phyloP scores from a whole-genome alignment of 345 rosid species.

The Bruguiera sexangula region DNA sequence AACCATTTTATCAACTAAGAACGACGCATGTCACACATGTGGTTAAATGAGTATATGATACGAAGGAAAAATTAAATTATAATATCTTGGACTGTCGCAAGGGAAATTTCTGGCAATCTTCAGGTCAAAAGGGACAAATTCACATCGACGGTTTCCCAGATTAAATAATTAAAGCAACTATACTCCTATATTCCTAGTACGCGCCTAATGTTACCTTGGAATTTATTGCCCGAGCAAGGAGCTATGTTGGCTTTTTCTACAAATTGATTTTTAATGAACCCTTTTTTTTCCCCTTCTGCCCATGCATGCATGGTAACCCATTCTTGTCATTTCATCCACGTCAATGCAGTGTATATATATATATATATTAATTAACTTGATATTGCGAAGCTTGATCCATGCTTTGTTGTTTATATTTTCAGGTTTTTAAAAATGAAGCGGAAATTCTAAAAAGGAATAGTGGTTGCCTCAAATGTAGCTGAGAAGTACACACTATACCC shows the following conservation, averaged over 20 bases:
- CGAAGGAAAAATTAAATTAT: neutral
- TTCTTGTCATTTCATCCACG: conserved; percentile 16
- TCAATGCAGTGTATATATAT: neutral
- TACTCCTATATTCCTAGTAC: neutral
- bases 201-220: neutral
- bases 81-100: neutral
- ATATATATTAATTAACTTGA: neutral
- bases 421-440: conserved; percentile 10
- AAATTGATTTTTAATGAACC: neutral
- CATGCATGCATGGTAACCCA: conserved; percentile 4
- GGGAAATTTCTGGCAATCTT: neutral
- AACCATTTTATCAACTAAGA: no score
- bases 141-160: neutral
- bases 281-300: neutral
- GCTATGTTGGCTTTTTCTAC: neutral
- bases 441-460: conserved; percentile 1
- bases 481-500: neutral
- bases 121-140: neutral
- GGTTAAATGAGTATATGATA: neutral
- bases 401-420: neutral
- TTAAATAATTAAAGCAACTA: neutral
- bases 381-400: conserved; percentile 4
- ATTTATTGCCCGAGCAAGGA: neutral
- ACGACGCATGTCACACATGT: no score
- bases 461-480: conserved; percentile 7